These are phyloP conservation scores for Rhizodiscina lignyota DNA, from an alignment of 495 filamentous ascomycete species.

Conservation along the genomic window DNA sequence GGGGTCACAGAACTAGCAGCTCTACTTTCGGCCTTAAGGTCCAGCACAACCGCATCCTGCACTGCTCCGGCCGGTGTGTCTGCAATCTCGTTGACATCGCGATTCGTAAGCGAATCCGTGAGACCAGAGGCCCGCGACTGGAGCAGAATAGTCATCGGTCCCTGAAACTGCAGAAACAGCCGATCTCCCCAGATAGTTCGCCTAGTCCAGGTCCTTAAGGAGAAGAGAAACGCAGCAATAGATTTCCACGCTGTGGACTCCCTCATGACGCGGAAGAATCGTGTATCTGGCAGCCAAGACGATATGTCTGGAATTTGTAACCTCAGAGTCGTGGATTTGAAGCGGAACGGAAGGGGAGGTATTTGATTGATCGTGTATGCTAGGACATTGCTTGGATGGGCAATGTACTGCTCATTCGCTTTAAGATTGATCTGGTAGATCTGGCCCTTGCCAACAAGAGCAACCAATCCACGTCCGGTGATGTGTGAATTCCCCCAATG, in stretches of 20 bases:
- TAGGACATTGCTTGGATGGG: slow-evolving; percentile 74
- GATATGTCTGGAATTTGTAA: slow-evolving; percentile 60
- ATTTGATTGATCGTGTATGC: slow-evolving; percentile 66
- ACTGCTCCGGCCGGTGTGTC: slow-evolving; percentile 43
- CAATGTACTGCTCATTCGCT: slow-evolving; percentile 70
- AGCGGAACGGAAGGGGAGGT: slow-evolving; percentile 65
- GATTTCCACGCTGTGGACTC: slow-evolving; percentile 53
- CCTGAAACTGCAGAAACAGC: slow-evolving; percentile 79
- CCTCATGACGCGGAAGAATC: slow-evolving; percentile 55
- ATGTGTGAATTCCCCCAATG: slow-evolving; percentile 84
- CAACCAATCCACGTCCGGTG: slow-evolving; percentile 74
- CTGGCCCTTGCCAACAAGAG: slow-evolving; percentile 68
- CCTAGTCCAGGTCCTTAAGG: slow-evolving; percentile 53
- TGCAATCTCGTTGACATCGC: slow-evolving; percentile 77
- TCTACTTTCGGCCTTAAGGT: no score
- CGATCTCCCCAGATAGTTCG: slow-evolving; percentile 83
- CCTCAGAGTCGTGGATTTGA: slow-evolving; percentile 57
- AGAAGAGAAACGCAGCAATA: slow-evolving; percentile 41
- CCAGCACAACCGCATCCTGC: slow-evolving; percentile 29
- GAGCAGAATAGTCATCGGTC: slow-evolving; percentile 68
- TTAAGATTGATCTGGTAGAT: slow-evolving; percentile 67
- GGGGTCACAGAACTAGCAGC: no score
- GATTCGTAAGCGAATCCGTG: slow-evolving; percentile 53
- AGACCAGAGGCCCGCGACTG: slow-evolving; percentile 67
- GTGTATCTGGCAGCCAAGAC: slow-evolving; percentile 37